Percentiles rank a stretch among this genome's conserved stretches.
Evolutionary conservation across 768 basidiomycete genomes (phyloP).

Genomic region (Ramaria sp.): DNA sequence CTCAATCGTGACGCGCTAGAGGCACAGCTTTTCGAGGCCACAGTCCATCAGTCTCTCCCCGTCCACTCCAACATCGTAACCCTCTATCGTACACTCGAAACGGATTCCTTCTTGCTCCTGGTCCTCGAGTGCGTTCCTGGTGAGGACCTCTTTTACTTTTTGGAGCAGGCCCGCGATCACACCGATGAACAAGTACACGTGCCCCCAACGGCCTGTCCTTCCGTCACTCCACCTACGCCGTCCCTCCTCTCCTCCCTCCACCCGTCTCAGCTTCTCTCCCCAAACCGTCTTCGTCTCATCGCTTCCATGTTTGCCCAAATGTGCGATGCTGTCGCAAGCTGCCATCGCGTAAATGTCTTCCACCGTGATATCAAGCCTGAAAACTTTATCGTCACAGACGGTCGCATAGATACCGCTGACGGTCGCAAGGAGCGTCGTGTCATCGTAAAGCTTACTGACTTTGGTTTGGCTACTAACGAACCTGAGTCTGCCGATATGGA

Average conservation of each 20-base stretch:
- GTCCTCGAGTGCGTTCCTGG: slow-evolving; percentile 94
- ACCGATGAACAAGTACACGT: slow-evolving; percentile 23
- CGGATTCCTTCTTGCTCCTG: slow-evolving; percentile 81
- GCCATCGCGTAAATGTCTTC: slow-evolving; percentile 83
- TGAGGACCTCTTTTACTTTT: slow-evolving; percentile 95
- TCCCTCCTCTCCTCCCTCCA: slow-evolving; percentile 78
- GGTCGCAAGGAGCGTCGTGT: slow-evolving; percentile 73
- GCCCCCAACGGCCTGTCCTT: slow-evolving; percentile 24
- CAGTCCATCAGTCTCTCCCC: slow-evolving; percentile 87
- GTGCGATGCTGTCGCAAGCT: slow-evolving; percentile 94
- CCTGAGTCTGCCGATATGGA: slow-evolving; percentile 90
- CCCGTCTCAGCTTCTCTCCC: slow-evolving; percentile 73
- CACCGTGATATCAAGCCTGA: slow-evolving; percentile 99
- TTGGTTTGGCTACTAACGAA: slow-evolving; percentile 89
- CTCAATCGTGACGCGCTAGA: slow-evolving; percentile 79
- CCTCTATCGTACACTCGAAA: slow-evolving; percentile 88
- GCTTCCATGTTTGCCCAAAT: slow-evolving; percentile 98
- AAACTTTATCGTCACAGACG: slow-evolving; percentile 94
- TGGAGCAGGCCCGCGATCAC: slow-evolving; percentile 91
- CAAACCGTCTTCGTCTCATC: slow-evolving; percentile 82
- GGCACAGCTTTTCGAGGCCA: slow-evolving; percentile 90
- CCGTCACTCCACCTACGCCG: slow-evolving; percentile 86
- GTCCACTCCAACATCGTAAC: slow-evolving; percentile 92
- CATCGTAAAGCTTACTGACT: slow-evolving; percentile 93
- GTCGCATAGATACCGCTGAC: slow-evolving; percentile 41